Conservation (phyloP, 441 rosid species). For the Cnidoscolus chayamansa region DNA sequence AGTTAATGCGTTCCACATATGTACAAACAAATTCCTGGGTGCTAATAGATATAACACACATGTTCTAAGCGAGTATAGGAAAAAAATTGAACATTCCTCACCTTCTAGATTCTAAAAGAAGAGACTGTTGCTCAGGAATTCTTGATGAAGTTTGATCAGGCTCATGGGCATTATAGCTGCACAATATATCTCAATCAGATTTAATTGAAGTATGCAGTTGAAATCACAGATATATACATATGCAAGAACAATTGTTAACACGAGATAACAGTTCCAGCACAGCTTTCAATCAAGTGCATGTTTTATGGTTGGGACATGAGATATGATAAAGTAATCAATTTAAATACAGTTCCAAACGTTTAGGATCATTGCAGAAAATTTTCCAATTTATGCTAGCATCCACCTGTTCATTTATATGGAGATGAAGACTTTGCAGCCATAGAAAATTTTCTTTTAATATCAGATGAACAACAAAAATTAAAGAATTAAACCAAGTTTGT, state of each 20-base stretch:
- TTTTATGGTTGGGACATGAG: not conserved
- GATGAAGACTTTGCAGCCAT: not conserved
- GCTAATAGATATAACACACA: not conserved
- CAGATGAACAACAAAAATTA: not conserved
- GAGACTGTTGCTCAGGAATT: conserved; percentile 44
- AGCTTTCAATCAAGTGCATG: not conserved
- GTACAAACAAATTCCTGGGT: not conserved
- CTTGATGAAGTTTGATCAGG: conserved; percentile 42
- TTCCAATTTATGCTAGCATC: not conserved
- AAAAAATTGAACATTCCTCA: conserved; percentile 15
- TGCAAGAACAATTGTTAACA: conserved; percentile 2
- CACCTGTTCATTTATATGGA: not conserved
- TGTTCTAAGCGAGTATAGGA: not conserved
- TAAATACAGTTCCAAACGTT: not conserved
- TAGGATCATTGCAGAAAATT: not conserved
- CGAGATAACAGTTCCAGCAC: not conserved
- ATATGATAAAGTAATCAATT: not conserved
- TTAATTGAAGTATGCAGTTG: conserved; percentile 15
- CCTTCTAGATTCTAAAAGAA: conserved; percentile 61
- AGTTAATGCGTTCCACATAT: not conserved
- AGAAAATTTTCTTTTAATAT: not conserved
- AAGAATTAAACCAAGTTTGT: not conserved
- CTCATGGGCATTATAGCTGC: conserved; percentile 54
- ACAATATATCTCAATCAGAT: conserved; percentile 20
- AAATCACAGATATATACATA: conserved; percentile 9